Base-by-base conservation (phyloP, 768 basidiomycete genomes). In the Naematelia aurantialba region DNA sequence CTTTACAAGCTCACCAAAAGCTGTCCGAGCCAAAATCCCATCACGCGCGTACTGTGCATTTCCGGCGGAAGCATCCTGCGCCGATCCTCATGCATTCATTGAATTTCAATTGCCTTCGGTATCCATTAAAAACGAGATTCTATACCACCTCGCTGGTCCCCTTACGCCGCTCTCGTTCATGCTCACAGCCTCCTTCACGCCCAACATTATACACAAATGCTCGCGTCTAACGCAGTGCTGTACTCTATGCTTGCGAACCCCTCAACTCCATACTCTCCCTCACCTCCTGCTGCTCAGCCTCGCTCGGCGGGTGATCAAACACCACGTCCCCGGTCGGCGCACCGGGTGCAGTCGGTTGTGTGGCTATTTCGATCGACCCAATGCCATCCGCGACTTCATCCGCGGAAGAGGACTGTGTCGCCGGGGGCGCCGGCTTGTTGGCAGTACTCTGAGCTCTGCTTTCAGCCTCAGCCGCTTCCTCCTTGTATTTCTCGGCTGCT, bases 291-390 rank as follows among this genome's bases (percentile, higher is more conserved):
- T 65, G 62, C 56, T 76, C 75, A 31, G 56, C 53, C 30, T 66
- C 50, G 8, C 57, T 62, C 0, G 75, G 75, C 31, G 70, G 69
- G 53, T 76, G 75, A 59, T 76, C 75, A 57, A 76, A 76, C 8
- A 71, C 70, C 5, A 70, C 61, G 2, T 70, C 67, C 2, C 70
- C 70, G 11, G 52, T 55, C 8, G 75, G 75, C 19, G 72, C 64
- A n/a, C 75, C 75, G 14, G 73, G 67, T 5, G 61, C 65, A 30
- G 71, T 75, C 44, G 52, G 56, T n/a, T 59, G 42, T 12, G 58
- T 66, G 4, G 60, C 51, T 10, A 61, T 53, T 10, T 51, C 59
- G 27, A 60, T 56, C 21, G 57, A 53, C 19, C 59, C 56, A 2
- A 55, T 19, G 0, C 59, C 62, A 13, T 63, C 53, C 29, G 46